Base-by-base conservation (phyloP, 1,139 yeast genomes). In the Magnusiomyces tetraspermus region DNA sequence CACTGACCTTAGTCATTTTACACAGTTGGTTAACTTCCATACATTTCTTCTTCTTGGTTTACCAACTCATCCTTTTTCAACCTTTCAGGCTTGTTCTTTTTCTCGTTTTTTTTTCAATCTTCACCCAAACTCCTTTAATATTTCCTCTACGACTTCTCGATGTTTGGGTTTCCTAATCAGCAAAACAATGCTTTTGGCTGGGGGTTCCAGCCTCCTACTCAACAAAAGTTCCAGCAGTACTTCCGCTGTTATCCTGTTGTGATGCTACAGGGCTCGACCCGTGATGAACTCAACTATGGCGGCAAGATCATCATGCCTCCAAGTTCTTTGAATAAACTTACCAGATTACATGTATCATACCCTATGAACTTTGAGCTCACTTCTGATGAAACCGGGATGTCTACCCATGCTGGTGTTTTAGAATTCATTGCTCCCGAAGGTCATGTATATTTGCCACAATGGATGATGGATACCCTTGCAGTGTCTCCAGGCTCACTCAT, bases 381-480 rank as follows among this genome's bases (percentile, higher is more conserved):
- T 46, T 85, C 86, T 57, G 94, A 84, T 63, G 83, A 79, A 48
- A 76, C 79, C 21, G 73, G 71, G 21, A 60, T 70, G 40, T 72
- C 68, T 11, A 86, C 97, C 0, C 96, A 89, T 66, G 86, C 92
- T 49, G 99, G 99, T 62, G 98, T 94, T 17, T 72, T 94, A 59
- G 98, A 94, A 70, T 94, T 94, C 66, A 85, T 86, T 33, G 97
- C 98, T 0, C 98, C 92, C 66, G 98, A 94, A 71, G 99, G 99
- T 21, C 76, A 98, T 56, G 94, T 82, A 2, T 94, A 94, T 66
- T 66, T 92, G 46, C 99, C 99, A 0, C 90, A 87, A 62, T 94
- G 99, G 99, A 90, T 92, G 94, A 81, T 92, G 89, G 76, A 71
- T 49, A 85, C 95, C 0, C 70, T 94, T 48, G 73, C 76, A 38